phyloP scores from a whole-genome alignment of 306 rosid genomes.

The Prunus campanulata region DNA sequence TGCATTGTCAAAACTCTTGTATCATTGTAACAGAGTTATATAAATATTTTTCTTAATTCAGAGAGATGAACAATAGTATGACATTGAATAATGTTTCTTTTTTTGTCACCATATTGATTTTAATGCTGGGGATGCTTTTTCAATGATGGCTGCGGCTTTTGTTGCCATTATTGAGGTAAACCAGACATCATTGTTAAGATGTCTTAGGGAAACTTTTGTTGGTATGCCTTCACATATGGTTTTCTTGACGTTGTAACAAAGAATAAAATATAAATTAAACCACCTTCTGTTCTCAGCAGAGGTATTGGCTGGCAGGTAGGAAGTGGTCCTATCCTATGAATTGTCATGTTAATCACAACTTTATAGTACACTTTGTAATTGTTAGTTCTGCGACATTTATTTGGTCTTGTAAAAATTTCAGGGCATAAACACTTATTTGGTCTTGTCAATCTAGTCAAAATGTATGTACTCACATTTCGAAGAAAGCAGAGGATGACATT shows the following conservation, averaged over 20 bases:
- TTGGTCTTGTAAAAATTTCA: conserved; percentile 32
- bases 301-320: conserved; percentile 93
- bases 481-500: too few species aligned
- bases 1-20: neutral
- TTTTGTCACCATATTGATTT: conserved; percentile 32
- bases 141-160: conserved; percentile 67
- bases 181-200: neutral
- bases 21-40: neutral
- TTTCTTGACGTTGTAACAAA: neutral
- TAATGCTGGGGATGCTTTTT: conserved; percentile 67
- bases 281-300: conserved; percentile 79
- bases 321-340: neutral
- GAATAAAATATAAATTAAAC: conserved; percentile 10
- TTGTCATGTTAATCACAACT: neutral
- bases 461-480: too few species aligned
- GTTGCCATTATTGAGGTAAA: conserved; percentile 77
- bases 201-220: neutral
- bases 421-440: conserved; percentile 43
- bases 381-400: conserved; percentile 1
- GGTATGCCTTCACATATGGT: neutral
- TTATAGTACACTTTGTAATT: neutral
- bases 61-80: neutral
- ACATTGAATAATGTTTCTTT: neutral
- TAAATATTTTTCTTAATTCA: neutral
- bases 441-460: too few species aligned